Evolutionary conservation across 2,329 filamentous ascomycete genomes (phyloP).

Genomic region (Alternaria incomplexa): DNA sequence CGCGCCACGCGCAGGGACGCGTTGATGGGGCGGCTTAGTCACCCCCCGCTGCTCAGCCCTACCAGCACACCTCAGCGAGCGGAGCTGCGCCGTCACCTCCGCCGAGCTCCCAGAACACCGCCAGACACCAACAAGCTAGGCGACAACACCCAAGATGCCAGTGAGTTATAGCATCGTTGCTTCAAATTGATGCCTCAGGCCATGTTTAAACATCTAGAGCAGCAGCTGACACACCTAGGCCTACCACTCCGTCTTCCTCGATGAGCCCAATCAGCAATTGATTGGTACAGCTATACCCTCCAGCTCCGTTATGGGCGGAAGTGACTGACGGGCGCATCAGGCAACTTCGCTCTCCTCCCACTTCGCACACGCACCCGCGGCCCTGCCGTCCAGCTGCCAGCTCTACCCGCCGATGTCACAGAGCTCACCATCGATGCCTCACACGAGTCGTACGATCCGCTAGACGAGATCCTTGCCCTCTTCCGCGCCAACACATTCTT

Average conservation of each 20-base stretch:
- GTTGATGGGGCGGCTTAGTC: conserved; percentile 44
- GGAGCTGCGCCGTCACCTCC: conserved; percentile 39
- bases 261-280: conserved; percentile 73
- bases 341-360: conserved; percentile 93
- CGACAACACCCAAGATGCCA: conserved; percentile 52
- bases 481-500: conserved; percentile 99
- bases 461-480: conserved; percentile 89
- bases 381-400: conserved; percentile 84
- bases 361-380: conserved; percentile 94
- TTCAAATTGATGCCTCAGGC: not conserved
- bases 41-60: conserved; percentile 44
- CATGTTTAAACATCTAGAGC: too few relatives aligned
- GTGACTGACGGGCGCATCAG: conserved; percentile 46
- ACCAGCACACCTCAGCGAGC: conserved; percentile 36
- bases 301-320: not conserved
- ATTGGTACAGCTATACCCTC: conserved; percentile 57
- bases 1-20: conserved; percentile 36
- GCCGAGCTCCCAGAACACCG: conserved; percentile 29
- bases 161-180: conserved; percentile 40
- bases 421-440: conserved; percentile 73
- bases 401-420: conserved; percentile 61
- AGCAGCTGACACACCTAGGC: conserved; percentile 62
- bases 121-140: conserved; percentile 21
- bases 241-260: conserved; percentile 96
- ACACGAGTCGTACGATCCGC: conserved; percentile 91